Percentiles rank a stretch among this genome's conserved stretches.
These are phyloP conservation scores for Parastagonospora avenae DNA, from an alignment of 2,329 filamentous ascomycete species.

Conservation along the genomic window DNA sequence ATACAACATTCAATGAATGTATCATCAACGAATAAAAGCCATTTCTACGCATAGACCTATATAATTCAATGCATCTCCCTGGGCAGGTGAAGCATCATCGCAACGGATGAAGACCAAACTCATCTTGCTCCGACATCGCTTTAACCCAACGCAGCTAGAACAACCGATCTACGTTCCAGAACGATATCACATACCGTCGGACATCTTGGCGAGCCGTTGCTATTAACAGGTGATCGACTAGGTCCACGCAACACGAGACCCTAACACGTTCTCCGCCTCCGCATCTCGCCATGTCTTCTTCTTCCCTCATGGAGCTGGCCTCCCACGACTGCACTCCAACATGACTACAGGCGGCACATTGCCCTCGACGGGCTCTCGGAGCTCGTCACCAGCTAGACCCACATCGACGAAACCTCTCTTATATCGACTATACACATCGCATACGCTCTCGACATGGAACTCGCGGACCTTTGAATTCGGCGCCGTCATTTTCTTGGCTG, in stretches of 20 bases:
- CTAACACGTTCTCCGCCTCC: too few species aligned
- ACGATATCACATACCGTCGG: not conserved
- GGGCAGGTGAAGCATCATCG: too few species aligned
- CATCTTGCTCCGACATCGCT: too few species aligned
- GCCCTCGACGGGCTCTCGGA: not conserved
- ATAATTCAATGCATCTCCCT: too few species aligned
- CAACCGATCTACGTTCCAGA: not conserved
- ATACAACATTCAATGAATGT: too few species aligned
- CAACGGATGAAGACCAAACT: too few species aligned
- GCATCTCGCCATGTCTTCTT: too few species aligned
- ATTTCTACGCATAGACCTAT: too few species aligned
- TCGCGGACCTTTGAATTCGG: slow-evolving; percentile 56
- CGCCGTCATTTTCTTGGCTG: slow-evolving; percentile 55
- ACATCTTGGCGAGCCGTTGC: not conserved
- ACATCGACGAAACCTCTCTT: slow-evolving; percentile 23
- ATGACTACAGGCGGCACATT: slow-evolving; percentile 1
- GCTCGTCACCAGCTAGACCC: not conserved
- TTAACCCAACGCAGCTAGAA: not conserved
- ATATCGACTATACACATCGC: slow-evolving; percentile 51
- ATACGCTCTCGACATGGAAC: slow-evolving; percentile 57
- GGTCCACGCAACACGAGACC: too few species aligned
- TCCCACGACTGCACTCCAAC: not conserved
- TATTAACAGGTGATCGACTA: not conserved
- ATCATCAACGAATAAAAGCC: too few species aligned
- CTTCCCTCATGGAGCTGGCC: slow-evolving; percentile 5